Conservation (phyloP, 2,329 filamentous ascomycete genomes). For the Cladosporium halotolerans region DNA sequence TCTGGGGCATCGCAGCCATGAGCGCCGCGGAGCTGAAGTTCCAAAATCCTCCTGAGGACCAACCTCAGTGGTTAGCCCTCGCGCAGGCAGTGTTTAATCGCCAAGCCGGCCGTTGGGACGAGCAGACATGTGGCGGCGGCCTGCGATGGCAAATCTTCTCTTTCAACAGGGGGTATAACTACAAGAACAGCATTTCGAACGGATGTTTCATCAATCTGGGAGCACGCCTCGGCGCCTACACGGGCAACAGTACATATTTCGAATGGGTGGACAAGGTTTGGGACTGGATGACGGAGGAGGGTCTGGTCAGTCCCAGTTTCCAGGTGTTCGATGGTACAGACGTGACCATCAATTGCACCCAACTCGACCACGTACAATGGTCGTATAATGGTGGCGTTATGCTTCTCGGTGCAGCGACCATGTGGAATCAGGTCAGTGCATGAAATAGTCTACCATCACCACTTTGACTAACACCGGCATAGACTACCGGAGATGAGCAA, state of each 20-base stretch:
- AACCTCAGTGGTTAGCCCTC: constrained; percentile 40
- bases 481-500: constrained; percentile 22
- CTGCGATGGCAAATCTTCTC: constrained; percentile 35
- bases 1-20: constrained; percentile 53
- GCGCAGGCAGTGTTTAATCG: constrained; percentile 38
- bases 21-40: constrained; percentile 49
- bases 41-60: constrained; percentile 32
- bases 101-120: constrained; percentile 34
- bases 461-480: neutral
- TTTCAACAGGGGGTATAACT: constrained; percentile 45
- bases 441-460: neutral
- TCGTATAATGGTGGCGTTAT: constrained; percentile 42
- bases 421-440: constrained; percentile 36
- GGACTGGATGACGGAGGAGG: constrained; percentile 38
- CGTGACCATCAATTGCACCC: constrained; percentile 37
- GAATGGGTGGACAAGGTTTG: constrained; percentile 53
- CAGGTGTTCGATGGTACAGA: constrained; percentile 44
- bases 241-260: constrained; percentile 48
- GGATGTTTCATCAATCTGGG: constrained; percentile 48
- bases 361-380: constrained; percentile 43
- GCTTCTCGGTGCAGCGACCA: constrained; percentile 41
- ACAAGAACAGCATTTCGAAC: constrained; percentile 47
- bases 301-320: constrained; percentile 51
- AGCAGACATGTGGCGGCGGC: constrained; percentile 31
- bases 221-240: constrained; percentile 37